Conservation (phyloP, 1,139 yeast genomes). For the Scheffersomyces illinoinensis region DNA sequence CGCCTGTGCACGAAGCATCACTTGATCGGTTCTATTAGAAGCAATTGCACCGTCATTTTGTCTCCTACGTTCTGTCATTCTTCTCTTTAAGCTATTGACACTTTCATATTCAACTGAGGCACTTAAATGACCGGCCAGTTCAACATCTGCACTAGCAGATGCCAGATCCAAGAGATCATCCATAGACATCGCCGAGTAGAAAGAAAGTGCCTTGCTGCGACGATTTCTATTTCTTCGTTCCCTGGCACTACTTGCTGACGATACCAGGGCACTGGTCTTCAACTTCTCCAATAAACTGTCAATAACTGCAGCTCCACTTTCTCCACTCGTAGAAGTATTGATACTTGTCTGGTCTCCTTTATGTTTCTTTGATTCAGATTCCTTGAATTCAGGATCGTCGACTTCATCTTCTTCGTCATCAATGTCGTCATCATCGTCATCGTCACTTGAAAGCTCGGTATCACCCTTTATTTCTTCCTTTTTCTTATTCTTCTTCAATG, state of each 20-base stretch:
- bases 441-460: conserved; percentile 1
- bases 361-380: conserved; percentile 3
- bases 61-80: conserved; percentile 38
- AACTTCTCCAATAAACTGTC: conserved; percentile 41
- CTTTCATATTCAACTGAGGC: conserved; percentile 34
- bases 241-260: conserved; percentile 17
- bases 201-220: conserved; percentile 37
- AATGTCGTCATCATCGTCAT: conserved; percentile 7
- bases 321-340: conserved; percentile 3
- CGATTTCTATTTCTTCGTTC: conserved; percentile 25
- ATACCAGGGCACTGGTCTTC: conserved; percentile 31
- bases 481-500: conserved; percentile 9
- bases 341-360: background rate
- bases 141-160: background rate
- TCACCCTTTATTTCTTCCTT: conserved; percentile 4
- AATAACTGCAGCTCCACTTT: conserved; percentile 30
- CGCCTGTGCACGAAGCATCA: conserved; percentile 41
- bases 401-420: conserved; percentile 6
- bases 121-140: background rate
- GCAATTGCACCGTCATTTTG: conserved; percentile 13
- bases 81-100: conserved; percentile 37
- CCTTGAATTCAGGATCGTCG: conserved; percentile 8
- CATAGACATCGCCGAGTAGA: conserved; percentile 31
- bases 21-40: conserved; percentile 24
- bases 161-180: conserved; percentile 22